These are phyloP conservation scores for Gigaspora rosea DNA, from an alignment of 192 early-diverging fungal species.

Conservation along the genomic window DNA sequence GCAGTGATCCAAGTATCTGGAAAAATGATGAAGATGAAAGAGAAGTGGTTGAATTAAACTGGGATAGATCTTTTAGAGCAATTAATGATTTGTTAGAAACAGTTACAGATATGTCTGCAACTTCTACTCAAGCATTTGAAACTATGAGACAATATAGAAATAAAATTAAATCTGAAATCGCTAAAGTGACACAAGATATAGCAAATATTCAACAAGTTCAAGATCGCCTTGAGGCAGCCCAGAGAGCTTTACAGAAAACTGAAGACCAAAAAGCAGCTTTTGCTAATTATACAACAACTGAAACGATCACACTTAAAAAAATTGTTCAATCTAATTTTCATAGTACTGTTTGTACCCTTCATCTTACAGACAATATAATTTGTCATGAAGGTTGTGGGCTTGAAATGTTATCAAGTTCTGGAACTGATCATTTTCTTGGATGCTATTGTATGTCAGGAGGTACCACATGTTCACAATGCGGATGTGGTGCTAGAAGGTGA, in stretches of 20 bases:
- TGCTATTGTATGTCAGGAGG: background rate
- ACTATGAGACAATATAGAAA: too few species aligned
- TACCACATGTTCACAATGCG: background rate
- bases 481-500: conserved; percentile 17
- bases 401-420: background rate
- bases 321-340: background rate
- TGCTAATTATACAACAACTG: conserved; percentile 15
- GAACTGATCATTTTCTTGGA: background rate
- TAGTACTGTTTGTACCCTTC: conserved; percentile 11
- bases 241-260: background rate
- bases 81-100: too few species aligned
- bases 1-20: too few species aligned
- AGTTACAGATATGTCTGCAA: too few species aligned
- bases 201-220: conserved; percentile 8
- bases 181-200: background rate
- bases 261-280: background rate
- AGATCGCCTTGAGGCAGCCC: background rate
- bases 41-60: too few species aligned
- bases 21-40: too few species aligned
- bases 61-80: too few species aligned
- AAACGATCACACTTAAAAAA: background rate
- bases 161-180: conserved; percentile 1
- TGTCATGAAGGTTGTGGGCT: conserved; percentile 14
- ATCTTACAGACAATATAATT: background rate
- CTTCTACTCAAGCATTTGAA: too few species aligned